Evolutionary conservation across 495 filamentous ascomycete genomes (phyloP).

Genomic region (Penicillium simplicissimum): DNA sequence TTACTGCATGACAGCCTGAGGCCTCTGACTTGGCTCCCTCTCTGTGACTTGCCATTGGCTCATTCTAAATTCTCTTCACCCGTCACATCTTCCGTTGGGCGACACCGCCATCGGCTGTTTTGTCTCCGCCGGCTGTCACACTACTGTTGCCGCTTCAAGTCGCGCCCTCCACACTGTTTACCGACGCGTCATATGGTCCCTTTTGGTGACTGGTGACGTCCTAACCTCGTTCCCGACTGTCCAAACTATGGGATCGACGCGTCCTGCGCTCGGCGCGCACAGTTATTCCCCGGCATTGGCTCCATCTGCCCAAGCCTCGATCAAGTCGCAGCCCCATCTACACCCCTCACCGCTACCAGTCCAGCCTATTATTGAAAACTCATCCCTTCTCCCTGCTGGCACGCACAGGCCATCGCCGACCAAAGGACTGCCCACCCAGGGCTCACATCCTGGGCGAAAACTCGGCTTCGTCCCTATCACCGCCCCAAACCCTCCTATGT

Average conservation of each 20-base stretch:
- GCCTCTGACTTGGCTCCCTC: slow-evolving; percentile 17
- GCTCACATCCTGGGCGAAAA: slow-evolving; percentile 36
- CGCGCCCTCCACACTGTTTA: slow-evolving; percentile 19
- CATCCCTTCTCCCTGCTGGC: slow-evolving; percentile 54
- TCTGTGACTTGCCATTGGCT: slow-evolving; percentile 18
- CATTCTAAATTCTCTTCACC: slow-evolving; percentile 22
- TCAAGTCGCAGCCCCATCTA: slow-evolving; percentile 46
- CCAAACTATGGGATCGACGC: slow-evolving; percentile 63
- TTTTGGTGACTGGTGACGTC: slow-evolving; percentile 19
- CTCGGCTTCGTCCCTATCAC: slow-evolving; percentile 64
- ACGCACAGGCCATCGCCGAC: slow-evolving; percentile 60
- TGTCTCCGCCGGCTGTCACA: slow-evolving; percentile 8
- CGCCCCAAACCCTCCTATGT: slow-evolving; percentile 62
- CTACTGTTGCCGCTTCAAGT: background rate
- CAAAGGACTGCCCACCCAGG: slow-evolving; percentile 47
- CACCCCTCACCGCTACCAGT: slow-evolving; percentile 54
- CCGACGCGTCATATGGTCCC: slow-evolving; percentile 31
- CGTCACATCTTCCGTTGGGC: slow-evolving; percentile 18
- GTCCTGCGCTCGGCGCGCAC: slow-evolving; percentile 59
- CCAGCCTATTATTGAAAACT: slow-evolving; percentile 47
- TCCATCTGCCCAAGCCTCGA: slow-evolving; percentile 50
- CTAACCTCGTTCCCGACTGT: slow-evolving; percentile 3
- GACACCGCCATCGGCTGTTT: slow-evolving; percentile 5
- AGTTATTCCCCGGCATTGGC: slow-evolving; percentile 61
- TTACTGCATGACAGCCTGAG: slow-evolving; percentile 31